A percentile compares a stretch with the other conserved stretches of the same genome.
phyloP scores from a whole-genome alignment of 768 basidiomycete species.

The Lactarius akahatsu region DNA sequence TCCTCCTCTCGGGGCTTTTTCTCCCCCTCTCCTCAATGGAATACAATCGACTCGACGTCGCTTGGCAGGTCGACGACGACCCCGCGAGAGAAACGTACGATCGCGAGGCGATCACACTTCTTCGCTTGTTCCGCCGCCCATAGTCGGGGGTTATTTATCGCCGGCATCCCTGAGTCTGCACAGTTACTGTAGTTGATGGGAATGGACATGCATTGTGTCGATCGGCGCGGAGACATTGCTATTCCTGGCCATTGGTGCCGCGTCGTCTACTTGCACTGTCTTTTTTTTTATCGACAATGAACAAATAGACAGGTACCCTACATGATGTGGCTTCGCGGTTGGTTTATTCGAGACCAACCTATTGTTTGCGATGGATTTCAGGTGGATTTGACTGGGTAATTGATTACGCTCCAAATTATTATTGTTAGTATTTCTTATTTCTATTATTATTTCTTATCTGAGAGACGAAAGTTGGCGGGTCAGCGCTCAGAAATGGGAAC shows the following conservation, averaged over 20 bases:
- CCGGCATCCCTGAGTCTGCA: neutral
- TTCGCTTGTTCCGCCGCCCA: constrained; percentile 42
- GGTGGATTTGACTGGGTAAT: neutral
- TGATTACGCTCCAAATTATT: neutral
- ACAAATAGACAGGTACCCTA: neutral
- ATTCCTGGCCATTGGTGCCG: neutral
- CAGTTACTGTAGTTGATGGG: neutral
- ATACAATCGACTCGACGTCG: neutral
- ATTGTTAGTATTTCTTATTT: neutral
- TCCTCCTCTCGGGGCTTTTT: neutral
- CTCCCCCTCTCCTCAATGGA: no score
- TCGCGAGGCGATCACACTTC: constrained; percentile 65
- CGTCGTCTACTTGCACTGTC: neutral
- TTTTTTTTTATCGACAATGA: neutral
- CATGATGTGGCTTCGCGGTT: neutral
- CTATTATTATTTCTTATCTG: neutral
- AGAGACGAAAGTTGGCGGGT: neutral
- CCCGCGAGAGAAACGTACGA: constrained; percentile 56
- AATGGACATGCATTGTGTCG: neutral
- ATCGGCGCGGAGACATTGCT: neutral
- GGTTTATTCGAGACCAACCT: neutral
- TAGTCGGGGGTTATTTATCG: neutral
- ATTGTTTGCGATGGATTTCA: neutral
- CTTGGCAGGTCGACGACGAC: constrained; percentile 60
- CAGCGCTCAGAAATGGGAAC: neutral